phyloP scores from a whole-genome alignment of 148 eudicot genomes.

The Cornus controversa region DNA sequence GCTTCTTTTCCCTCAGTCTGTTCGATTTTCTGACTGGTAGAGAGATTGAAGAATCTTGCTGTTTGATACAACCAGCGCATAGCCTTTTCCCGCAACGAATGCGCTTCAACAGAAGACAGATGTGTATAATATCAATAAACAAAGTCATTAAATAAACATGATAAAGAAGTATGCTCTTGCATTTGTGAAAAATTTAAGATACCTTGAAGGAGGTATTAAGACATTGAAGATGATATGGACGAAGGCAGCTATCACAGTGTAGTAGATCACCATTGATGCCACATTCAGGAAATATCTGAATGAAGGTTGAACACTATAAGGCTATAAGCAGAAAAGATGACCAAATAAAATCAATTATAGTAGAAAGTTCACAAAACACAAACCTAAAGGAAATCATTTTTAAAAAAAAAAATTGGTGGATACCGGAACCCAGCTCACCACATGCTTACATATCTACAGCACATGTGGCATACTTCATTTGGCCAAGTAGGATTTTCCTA shows the following conservation, averaged over 20 bases:
- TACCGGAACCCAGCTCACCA: no score
- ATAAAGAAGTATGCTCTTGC: neutral
- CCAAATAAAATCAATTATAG: neutral
- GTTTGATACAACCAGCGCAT: constrained; percentile 23
- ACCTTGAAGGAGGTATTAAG: constrained; percentile 26
- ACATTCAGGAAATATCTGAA: constrained; percentile 26
- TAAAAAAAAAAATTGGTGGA: no score
- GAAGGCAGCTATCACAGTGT: constrained; percentile 20
- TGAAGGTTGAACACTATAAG: constrained; percentile 18
- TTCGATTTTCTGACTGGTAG: neutral
- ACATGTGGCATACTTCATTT: no score
- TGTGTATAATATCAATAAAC: neutral
- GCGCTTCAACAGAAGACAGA: constrained; percentile 12
- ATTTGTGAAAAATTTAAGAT: neutral
- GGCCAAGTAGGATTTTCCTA: no score
- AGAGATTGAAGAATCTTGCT: neutral
- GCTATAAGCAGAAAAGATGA: neutral
- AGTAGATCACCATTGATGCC: constrained; percentile 13
- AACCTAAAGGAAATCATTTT: no score
- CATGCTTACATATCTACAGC: no score
- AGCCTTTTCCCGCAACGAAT: constrained; percentile 13
- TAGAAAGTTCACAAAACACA: neutral
- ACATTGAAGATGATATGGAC: constrained; percentile 16
- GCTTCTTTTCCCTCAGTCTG: neutral
- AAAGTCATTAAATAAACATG: neutral